Evolutionary conservation across 2,329 filamentous ascomycete species (phyloP).

Genomic region (Aspergillus carbonarius): DNA sequence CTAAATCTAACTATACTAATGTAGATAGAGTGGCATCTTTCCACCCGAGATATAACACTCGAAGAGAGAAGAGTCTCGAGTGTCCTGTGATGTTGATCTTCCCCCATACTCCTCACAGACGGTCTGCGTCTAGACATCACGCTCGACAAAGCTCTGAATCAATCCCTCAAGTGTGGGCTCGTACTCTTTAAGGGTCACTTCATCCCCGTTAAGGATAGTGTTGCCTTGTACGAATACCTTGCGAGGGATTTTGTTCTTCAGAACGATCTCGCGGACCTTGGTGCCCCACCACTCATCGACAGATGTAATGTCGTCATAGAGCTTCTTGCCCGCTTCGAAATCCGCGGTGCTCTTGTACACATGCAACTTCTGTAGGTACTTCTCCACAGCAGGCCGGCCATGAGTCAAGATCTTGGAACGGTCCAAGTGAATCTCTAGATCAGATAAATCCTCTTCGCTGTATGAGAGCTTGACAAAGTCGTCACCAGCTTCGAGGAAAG

Average conservation of each 20-base stretch:
- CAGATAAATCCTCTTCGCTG: constrained; percentile 70
- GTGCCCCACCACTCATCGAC: constrained; percentile 84
- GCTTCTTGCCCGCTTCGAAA: constrained; percentile 68
- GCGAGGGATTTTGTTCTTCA: constrained; percentile 60
- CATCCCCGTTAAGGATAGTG: constrained; percentile 68
- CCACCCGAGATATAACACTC: neutral
- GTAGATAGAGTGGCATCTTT: neutral
- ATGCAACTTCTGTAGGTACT: constrained; percentile 87
- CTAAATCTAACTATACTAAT: neutral
- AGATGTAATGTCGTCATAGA: constrained; percentile 80
- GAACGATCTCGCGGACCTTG: constrained; percentile 66
- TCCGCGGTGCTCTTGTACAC: constrained; percentile 91
- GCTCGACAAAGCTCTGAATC: constrained; percentile 76
- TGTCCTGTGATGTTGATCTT: neutral
- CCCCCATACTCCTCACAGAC: neutral
- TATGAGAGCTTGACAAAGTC: constrained; percentile 83
- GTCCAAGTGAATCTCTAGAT: constrained; percentile 79
- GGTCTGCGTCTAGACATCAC: constrained; percentile 39
- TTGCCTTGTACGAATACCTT: constrained; percentile 91
- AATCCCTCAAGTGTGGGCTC: constrained; percentile 77
- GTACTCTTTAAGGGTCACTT: constrained; percentile 80
- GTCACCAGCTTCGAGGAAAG: constrained; percentile 78
- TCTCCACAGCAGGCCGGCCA: constrained; percentile 78
- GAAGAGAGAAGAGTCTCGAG: neutral
- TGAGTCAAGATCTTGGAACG: constrained; percentile 81